Conservation (phyloP, 768 basidiomycete species). For the Auriscalpium microsporum region DNA sequence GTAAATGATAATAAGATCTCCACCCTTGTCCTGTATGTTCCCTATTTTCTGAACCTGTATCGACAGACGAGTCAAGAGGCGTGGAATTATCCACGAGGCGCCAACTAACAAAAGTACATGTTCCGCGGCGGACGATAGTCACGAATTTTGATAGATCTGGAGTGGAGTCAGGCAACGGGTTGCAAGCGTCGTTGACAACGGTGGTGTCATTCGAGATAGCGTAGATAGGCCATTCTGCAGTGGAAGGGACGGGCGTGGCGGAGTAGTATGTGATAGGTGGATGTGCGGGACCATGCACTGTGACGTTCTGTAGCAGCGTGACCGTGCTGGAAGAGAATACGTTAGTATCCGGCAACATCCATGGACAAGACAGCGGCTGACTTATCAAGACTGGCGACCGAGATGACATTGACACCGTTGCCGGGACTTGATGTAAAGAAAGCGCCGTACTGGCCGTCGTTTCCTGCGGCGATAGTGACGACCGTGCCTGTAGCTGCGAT, state of each 20-base stretch:
- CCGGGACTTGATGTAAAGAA: constrained; percentile 53
- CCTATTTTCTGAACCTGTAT: constrained; percentile 39
- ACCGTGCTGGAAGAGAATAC: constrained; percentile 30
- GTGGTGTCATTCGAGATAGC: constrained; percentile 50
- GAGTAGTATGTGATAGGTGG: constrained; percentile 48
- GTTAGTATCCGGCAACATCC: not conserved
- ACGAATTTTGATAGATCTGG: constrained; percentile 47
- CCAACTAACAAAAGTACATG: constrained; percentile 39
- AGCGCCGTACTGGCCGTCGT: constrained; percentile 43
- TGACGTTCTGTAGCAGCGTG: constrained; percentile 49
- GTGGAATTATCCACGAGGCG: not conserved
- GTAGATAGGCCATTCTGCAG: constrained; percentile 42
- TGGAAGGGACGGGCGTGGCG: constrained; percentile 37
- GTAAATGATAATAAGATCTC: constrained; percentile 40
- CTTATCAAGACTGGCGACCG: constrained; percentile 47
- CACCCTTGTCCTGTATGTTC: constrained; percentile 38
- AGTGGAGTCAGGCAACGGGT: constrained; percentile 40
- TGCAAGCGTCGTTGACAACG: constrained; percentile 49
- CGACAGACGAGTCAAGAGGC: not conserved
- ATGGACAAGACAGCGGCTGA: not conserved
- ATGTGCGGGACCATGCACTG: constrained; percentile 39
- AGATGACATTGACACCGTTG: constrained; percentile 48
- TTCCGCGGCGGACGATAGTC: constrained; percentile 50
- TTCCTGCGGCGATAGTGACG: constrained; percentile 55
- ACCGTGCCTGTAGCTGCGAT: constrained; percentile 50